Percentiles rank a stretch among this genome's conserved stretches.
Evolutionary conservation across 495 filamentous ascomycete species (phyloP).

Genomic region (Penicillium lagena): DNA sequence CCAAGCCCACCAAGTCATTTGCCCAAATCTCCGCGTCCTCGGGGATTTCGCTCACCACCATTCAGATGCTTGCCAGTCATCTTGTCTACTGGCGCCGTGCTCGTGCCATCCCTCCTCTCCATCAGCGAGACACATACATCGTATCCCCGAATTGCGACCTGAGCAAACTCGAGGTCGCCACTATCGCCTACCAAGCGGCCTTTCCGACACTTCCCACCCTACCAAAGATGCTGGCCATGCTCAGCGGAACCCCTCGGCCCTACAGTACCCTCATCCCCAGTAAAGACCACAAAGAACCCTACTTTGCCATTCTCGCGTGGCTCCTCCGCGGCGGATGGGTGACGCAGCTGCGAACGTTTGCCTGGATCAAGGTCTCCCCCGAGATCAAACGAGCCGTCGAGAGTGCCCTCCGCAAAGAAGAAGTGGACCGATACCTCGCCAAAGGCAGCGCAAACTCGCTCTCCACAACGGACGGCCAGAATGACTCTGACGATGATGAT

Average conservation of each 20-base stretch:
- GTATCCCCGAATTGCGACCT: slow-evolving; percentile 87
- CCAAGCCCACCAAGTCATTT: slow-evolving; percentile 81
- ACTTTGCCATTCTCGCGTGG: slow-evolving; percentile 88
- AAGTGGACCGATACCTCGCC: slow-evolving; percentile 36
- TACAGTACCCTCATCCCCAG: slow-evolving; percentile 80
- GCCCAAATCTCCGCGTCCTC: slow-evolving; percentile 69
- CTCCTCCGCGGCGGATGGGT: slow-evolving; percentile 88
- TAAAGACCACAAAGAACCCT: slow-evolving; percentile 79
- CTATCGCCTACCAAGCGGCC: slow-evolving; percentile 60
- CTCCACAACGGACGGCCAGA: slow-evolving; percentile 9
- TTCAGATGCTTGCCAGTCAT: slow-evolving; percentile 80
- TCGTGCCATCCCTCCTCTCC: slow-evolving; percentile 84
- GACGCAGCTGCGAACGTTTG: slow-evolving; percentile 82
- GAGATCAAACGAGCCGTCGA: slow-evolving; percentile 46
- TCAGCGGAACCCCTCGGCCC: slow-evolving; percentile 69
- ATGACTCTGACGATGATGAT: slow-evolving; percentile 12
- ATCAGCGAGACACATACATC: slow-evolving; percentile 87
- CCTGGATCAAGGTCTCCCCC: slow-evolving; percentile 59
- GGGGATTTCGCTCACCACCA: slow-evolving; percentile 66
- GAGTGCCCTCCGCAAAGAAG: slow-evolving; percentile 34
- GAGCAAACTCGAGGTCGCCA: slow-evolving; percentile 62
- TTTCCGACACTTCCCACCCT: slow-evolving; percentile 79
- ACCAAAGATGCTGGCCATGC: slow-evolving; percentile 72
- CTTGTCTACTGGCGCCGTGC: slow-evolving; percentile 93
- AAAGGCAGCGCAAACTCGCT: slow-evolving; percentile 16